Evolutionary conservation across 257 asterid species (phyloP).

Genomic region (Schizonepeta tenuifolia): DNA sequence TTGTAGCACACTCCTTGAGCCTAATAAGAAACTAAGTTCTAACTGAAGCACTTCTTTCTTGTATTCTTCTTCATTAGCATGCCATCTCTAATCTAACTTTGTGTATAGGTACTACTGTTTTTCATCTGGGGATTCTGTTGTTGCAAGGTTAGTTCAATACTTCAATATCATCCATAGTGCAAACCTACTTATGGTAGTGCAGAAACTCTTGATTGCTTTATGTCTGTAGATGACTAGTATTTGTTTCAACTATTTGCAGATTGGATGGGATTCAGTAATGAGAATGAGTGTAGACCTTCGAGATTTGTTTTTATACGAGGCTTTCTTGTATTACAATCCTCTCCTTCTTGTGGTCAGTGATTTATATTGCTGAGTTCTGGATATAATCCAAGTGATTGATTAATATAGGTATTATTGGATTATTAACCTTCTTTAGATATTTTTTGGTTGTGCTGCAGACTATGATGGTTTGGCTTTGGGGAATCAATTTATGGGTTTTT

Average conservation of each 20-base stretch:
- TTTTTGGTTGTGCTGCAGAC: conserved; percentile 66
- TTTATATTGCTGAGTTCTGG: conserved; percentile 26
- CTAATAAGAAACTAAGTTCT: neutral
- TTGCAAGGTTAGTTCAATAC: conserved; percentile 78
- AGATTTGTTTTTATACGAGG: conserved; percentile 94
- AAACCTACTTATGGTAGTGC: conserved; percentile 21
- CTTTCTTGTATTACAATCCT: conserved; percentile 96
- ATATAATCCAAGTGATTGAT: neutral
- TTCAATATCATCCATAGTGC: conserved; percentile 29
- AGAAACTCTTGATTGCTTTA: conserved; percentile 17
- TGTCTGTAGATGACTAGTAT: conserved; percentile 30
- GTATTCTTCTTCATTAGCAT: conserved; percentile 12
- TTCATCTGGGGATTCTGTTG: conserved; percentile 81
- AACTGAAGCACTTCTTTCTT: neutral
- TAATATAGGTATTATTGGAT: neutral
- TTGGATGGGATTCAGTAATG: conserved; percentile 99
- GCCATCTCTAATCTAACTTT: conserved; percentile 36
- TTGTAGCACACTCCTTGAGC: neutral
- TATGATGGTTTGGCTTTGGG: conserved; percentile 98
- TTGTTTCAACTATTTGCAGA: conserved; percentile 52
- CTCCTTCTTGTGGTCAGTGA: conserved; percentile 95
- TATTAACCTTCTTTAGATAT: neutral
- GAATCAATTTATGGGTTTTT: conserved; percentile 90
- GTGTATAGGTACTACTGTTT: conserved; percentile 78
- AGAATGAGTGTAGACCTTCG: conserved; percentile 95